A percentile compares a stretch with the other conserved stretches of the same genome.
These are phyloP conservation scores for Rutstroemia sydowiana DNA, from an alignment of 2,329 filamentous ascomycete species.

Conservation along the genomic window DNA sequence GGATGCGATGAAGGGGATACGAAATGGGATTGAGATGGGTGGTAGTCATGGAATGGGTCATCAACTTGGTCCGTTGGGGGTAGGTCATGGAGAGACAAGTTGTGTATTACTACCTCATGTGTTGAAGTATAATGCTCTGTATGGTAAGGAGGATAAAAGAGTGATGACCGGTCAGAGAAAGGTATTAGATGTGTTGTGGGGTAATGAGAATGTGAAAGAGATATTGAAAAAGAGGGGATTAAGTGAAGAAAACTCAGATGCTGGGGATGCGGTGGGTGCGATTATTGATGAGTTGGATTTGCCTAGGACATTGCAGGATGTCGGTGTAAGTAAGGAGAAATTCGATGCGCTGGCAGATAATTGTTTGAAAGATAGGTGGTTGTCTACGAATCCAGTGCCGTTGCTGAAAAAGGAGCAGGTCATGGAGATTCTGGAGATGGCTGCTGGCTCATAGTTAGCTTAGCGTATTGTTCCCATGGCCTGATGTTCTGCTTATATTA, in stretches of 20 bases:
- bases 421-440: conserved; percentile 39
- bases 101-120: conserved; percentile 49
- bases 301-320: conserved; percentile 45
- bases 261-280: conserved; percentile 45
- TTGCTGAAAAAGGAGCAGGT: conserved; percentile 41
- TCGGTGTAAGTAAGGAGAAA: conserved; percentile 42
- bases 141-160: conserved; percentile 13
- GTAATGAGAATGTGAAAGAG: conserved; percentile 13
- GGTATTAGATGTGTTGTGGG: conserved; percentile 21
- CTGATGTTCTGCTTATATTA: too few relatives aligned
- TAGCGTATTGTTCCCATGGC: too few relatives aligned
- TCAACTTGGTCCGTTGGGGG: conserved; percentile 37
- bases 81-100: conserved; percentile 50
- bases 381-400: conserved; percentile 42
- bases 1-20: conserved; percentile 42
- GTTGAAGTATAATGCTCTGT: conserved; percentile 43
- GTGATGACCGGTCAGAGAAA: conserved; percentile 16
- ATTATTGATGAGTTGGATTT: conserved; percentile 45
- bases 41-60: conserved; percentile 37
- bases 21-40: conserved; percentile 35
- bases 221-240: conserved; percentile 17
- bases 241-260: conserved; percentile 29
- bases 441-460: too few relatives aligned
- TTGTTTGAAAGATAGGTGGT: conserved; percentile 43
- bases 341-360: conserved; percentile 41